A percentile compares a stretch with the other conserved stretches of the same genome.
phyloP scores from a whole-genome alignment of 2,329 filamentous ascomycete genomes.

The Penicillium sp. region DNA sequence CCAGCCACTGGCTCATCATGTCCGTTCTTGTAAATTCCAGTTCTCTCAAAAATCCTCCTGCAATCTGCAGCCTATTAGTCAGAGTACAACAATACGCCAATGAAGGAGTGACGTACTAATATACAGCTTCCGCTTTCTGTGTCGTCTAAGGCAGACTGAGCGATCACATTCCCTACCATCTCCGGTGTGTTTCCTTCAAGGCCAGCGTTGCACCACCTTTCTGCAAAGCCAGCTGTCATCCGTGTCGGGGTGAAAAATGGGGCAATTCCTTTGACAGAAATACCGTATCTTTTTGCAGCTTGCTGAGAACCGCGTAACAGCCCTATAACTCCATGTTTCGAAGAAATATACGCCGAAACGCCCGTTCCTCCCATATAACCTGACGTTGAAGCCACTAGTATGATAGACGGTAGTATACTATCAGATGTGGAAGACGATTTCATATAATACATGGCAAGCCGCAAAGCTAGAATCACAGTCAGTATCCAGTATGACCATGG shows the following conservation, averaged over 20 bases:
- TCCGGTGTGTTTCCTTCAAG: slow-evolving; percentile 19
- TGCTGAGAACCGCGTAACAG: slow-evolving; percentile 40
- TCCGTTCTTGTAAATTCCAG: no score
- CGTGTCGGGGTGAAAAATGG: slow-evolving; percentile 47
- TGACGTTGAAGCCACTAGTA: slow-evolving; percentile 36
- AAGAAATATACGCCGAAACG: slow-evolving; percentile 45
- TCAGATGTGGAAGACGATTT: background rate
- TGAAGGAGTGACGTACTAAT: no score
- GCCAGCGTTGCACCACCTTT: slow-evolving; percentile 39
- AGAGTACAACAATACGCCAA: no score
- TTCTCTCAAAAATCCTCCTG: no score
- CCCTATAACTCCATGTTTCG: slow-evolving; percentile 46
- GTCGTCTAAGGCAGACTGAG: no score
- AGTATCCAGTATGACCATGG: no score
- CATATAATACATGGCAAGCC: slow-evolving; percentile 31
- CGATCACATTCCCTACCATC: no score
- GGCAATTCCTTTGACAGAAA: slow-evolving; percentile 49
- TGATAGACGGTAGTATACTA: no score
- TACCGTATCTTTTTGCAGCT: slow-evolving; percentile 33
- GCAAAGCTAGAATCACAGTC: slow-evolving; percentile 24
- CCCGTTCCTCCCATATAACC: slow-evolving; percentile 47
- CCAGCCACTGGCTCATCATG: no score
- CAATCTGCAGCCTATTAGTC: no score
- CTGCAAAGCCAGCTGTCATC: slow-evolving; percentile 37
- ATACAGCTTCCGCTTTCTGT: no score